Evolutionary conservation across 139 green algal species (phyloP), one percentile per base, ranked within the genome.

Genomic region (Astrephomene gubernaculifera): DNA sequence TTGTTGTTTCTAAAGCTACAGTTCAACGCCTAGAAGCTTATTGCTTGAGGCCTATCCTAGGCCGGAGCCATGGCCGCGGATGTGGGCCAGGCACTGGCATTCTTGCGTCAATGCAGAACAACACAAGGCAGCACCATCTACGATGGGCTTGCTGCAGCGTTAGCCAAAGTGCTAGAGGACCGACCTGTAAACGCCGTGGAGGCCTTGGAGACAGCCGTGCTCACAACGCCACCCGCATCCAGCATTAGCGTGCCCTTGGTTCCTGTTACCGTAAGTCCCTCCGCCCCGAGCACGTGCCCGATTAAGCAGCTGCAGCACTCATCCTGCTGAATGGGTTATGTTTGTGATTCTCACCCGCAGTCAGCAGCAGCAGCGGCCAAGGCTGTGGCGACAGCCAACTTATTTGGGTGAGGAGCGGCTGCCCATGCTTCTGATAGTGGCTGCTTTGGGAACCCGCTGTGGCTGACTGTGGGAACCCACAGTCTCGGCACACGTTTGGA

Each of bases 341-440:
- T 31, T 12, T 8, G 33, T 27, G 7, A 22, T 67, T 22, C 73
- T 36, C 2, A 45, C 4, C 2, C 65, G 81, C 88, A 91, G 88
- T 87, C 88, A 24, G 85, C 85, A 31, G 74, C 88, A 45, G 81
- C 88, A 54, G 88, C 88, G 22, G 88, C 88, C 12, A 80, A 71
- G 60, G 70, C 85, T n/a, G 84, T 89, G 35, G 86, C 90, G 29
- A 85, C 84, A 33, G 75, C 87, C 24, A 90, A 64, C 49, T 82
- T 94, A 14, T 94, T 93, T 53, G 92, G 89, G 89, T 93, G 60
- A 81, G 90, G 25, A 17, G 17, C 49, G n/a, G n/a, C n/a, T n/a
- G n/a, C n/a, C n/a, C n/a, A n/a, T n/a, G n/a, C n/a, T n/a, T n/a
- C n/a, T n/a, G n/a, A n/a, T n/a, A n/a, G n/a, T n/a, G n/a, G n/a